Percentiles rank a stretch among this genome's conserved stretches.
phyloP scores from a whole-genome alignment of 768 basidiomycete species.

The Pulveroboletus frians region DNA sequence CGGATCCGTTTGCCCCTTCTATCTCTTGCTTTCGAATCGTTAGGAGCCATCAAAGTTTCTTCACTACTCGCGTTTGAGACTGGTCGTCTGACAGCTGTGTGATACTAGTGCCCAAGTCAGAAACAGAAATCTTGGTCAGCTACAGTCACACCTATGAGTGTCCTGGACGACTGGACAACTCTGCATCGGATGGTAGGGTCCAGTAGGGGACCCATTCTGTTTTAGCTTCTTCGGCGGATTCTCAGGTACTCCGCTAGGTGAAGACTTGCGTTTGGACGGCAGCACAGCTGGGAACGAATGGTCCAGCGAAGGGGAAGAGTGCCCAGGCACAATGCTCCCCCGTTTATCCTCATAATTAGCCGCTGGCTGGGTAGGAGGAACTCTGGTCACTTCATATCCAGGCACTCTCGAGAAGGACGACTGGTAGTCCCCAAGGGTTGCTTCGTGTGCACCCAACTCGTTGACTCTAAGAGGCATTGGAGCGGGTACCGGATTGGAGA shows the following conservation, averaged over 20 bases:
- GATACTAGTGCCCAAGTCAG: constrained; percentile 33
- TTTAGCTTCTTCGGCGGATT: constrained; percentile 37
- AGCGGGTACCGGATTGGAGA: constrained; percentile 31
- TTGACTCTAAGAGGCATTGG: constrained; percentile 13
- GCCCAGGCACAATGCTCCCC: background rate
- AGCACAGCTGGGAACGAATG: constrained; percentile 2
- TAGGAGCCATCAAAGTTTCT: constrained; percentile 37
- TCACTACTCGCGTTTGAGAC: constrained; percentile 31
- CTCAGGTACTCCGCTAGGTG: constrained; percentile 26
- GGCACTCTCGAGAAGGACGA: constrained; percentile 2
- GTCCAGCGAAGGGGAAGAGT: background rate
- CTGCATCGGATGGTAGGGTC: constrained; percentile 43
- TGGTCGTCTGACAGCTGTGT: constrained; percentile 37
- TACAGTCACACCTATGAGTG: constrained; percentile 43
- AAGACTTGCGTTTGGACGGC: constrained; percentile 36
- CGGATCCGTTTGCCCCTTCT: background rate
- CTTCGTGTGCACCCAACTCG: background rate
- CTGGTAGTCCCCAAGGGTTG: background rate
- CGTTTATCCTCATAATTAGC: background rate
- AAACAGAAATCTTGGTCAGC: background rate
- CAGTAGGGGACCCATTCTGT: constrained; percentile 7
- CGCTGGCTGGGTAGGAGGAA: background rate
- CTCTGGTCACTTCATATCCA: background rate
- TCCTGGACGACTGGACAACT: constrained; percentile 58
- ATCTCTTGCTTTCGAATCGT: constrained; percentile 29